Evolutionary conservation across 495 filamentous ascomycete genomes (phyloP).

Genomic region (Penicillium crystallinum): DNA sequence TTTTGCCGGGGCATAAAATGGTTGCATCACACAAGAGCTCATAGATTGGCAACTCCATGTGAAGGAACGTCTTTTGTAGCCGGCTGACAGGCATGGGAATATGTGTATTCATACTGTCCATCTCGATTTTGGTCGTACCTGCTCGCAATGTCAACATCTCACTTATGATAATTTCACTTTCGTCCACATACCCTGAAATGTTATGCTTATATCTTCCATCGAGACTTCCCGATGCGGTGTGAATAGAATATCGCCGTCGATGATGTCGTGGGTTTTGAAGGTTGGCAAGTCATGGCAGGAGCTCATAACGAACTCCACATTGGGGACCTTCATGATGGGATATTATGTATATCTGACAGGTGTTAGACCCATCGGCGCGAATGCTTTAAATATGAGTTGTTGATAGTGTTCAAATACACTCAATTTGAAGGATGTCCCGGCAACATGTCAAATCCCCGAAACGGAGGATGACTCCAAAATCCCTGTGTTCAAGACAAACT

Average conservation of each 20-base stretch:
- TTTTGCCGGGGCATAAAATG: neutral
- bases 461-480: too few relatives aligned
- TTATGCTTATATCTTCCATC: constrained; percentile 3
- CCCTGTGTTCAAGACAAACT: too few relatives aligned
- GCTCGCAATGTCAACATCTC: neutral
- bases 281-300: neutral
- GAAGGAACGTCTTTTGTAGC: constrained; percentile 1
- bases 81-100: neutral
- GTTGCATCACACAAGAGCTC: neutral
- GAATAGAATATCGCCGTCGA: constrained; percentile 1
- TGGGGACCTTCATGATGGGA: neutral
- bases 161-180: neutral
- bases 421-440: neutral
- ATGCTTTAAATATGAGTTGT: neutral
- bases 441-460: neutral
- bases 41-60: neutral
- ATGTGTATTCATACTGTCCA: constrained; percentile 5
- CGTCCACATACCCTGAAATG: neutral
- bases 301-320: neutral
- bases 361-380: too few relatives aligned
- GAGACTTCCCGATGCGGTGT: neutral
- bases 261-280: constrained; percentile 5
- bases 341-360: neutral
- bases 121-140: neutral
- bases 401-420: neutral